Evolutionary conservation across 2,329 filamentous ascomycete genomes (phyloP).

Genomic region (Rasamsonia emersonii): DNA sequence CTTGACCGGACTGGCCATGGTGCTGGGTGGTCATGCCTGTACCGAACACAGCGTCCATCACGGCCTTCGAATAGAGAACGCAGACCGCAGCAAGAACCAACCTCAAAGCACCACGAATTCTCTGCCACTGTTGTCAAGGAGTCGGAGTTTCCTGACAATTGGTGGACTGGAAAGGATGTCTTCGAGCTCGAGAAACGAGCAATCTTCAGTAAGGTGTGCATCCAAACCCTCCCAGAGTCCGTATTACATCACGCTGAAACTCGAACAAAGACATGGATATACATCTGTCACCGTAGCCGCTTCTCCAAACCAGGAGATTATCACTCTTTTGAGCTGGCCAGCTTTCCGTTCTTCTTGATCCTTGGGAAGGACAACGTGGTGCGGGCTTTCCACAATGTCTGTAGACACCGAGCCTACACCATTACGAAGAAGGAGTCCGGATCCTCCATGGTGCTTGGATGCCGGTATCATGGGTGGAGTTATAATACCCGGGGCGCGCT

Average conservation of each 20-base stretch:
- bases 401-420: conserved; percentile 53
- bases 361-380: conserved; percentile 44
- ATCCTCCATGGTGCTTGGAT: conserved; percentile 45
- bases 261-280: conserved; percentile 25
- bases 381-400: conserved; percentile 56
- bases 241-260: neutral
- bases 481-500: conserved; percentile 51
- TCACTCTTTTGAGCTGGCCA: conserved; percentile 47
- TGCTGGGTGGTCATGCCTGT: no score
- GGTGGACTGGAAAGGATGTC: conserved; percentile 32
- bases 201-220: conserved; percentile 40
- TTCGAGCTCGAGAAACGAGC: conserved; percentile 43
- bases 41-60: no score
- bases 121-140: conserved; percentile 26
- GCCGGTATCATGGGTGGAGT: conserved; percentile 57
- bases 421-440: conserved; percentile 47
- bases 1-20: no score
- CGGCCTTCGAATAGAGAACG: no score
- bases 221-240: neutral
- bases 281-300: conserved; percentile 32
- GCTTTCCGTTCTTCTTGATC: conserved; percentile 49
- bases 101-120: neutral
- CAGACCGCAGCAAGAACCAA: no score
- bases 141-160: conserved; percentile 31
- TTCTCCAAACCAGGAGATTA: conserved; percentile 38